Evolutionary conservation across 2,329 filamentous ascomycete genomes (phyloP), one percentile per base, ranked within the genome.

Genomic region (Epichloe sibirici): DNA sequence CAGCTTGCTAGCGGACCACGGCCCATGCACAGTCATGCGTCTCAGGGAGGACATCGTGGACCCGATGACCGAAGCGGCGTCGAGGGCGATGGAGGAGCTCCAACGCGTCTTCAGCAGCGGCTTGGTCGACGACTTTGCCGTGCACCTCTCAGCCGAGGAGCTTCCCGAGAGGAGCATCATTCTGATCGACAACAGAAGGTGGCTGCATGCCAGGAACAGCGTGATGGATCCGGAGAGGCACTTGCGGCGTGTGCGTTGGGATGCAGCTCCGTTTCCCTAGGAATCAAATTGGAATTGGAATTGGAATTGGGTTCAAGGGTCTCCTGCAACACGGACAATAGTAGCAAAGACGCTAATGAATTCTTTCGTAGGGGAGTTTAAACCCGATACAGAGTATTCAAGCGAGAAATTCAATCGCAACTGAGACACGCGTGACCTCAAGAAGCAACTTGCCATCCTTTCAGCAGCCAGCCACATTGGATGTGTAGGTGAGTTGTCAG

Each of bases 161-260:
- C 21, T 44, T 23, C 21, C 42, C 11, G 21, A 9, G 11, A 15
- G 42, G 21, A 44, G 42, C 42, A 44, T 44, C 8, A 44, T 44
- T 11, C 12, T 44, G 42, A 15, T 44, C 1, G 23, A 44, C 12
- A 44, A 44, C 42, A 28, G 28, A n/a, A 58, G 63, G 11, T 69
- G 66, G 67, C 21, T 69, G 28, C 67, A 69, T 51, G 59, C 65
- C 12, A 55, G 67, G 17, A 65, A 62, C 15, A 31, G 62, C 3
- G 57, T 69, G 50, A 62, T 54, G 21, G 67, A 69, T 53, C 61
- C 65, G 2, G 57, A 60, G 17, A 62, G 67, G 46, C 66, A 69
- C 40, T 55, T 69, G 5, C 64, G 67, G 4, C 61, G 67, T 1
- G 61, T 69, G 3, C 61, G 67, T 46, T 44, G 42, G 42, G 42